Percentiles rank a stretch among this genome's conserved stretches.
phyloP scores from a whole-genome alignment of 2,329 filamentous ascomycete species.

The Dactylellina sp. region DNA sequence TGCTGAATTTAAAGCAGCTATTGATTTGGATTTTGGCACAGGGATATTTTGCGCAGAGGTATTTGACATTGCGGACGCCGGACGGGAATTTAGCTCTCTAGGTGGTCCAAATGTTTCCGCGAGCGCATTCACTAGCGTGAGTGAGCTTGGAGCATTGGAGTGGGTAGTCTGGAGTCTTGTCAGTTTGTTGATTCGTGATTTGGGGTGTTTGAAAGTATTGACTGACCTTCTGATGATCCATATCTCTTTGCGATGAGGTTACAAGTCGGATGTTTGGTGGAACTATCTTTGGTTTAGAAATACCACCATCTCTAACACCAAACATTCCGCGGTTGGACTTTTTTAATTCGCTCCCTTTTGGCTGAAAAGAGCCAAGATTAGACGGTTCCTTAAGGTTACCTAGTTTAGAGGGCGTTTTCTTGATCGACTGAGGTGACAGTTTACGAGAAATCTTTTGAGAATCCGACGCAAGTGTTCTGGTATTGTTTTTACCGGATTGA shows the following conservation, averaged over 20 bases:
- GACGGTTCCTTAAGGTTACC: slow-evolving; percentile 14
- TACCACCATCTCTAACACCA: slow-evolving; percentile 45
- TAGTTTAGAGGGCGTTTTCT: neutral
- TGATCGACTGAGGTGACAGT: neutral
- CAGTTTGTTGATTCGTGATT: neutral
- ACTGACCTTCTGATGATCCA: slow-evolving; percentile 63
- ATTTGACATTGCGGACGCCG: slow-evolving; percentile 61
- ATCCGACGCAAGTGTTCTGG: slow-evolving; percentile 10
- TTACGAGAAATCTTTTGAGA: neutral
- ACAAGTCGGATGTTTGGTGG: slow-evolving; percentile 80
- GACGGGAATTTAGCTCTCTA: slow-evolving; percentile 57
- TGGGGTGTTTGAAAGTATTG: neutral
- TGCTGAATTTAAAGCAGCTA: slow-evolving; percentile 77
- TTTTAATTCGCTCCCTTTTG: slow-evolving; percentile 31
- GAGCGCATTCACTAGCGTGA: slow-evolving; percentile 27
- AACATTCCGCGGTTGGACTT: slow-evolving; percentile 43
- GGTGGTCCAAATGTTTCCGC: slow-evolving; percentile 65
- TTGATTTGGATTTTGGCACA: slow-evolving; percentile 63
- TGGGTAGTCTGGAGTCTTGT: slow-evolving; percentile 15
- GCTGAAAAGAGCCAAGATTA: slow-evolving; percentile 11
- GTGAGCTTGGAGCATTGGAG: slow-evolving; percentile 13
- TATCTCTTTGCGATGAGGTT: slow-evolving; percentile 70
- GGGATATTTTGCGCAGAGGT: slow-evolving; percentile 67
- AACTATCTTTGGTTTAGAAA: slow-evolving; percentile 72
- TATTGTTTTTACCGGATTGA: neutral